Percentiles rank a stretch among this genome's conserved stretches.
Evolutionary conservation across 148 eudicot genomes (phyloP).

Genomic region (Rhododendron mucronatum): DNA sequence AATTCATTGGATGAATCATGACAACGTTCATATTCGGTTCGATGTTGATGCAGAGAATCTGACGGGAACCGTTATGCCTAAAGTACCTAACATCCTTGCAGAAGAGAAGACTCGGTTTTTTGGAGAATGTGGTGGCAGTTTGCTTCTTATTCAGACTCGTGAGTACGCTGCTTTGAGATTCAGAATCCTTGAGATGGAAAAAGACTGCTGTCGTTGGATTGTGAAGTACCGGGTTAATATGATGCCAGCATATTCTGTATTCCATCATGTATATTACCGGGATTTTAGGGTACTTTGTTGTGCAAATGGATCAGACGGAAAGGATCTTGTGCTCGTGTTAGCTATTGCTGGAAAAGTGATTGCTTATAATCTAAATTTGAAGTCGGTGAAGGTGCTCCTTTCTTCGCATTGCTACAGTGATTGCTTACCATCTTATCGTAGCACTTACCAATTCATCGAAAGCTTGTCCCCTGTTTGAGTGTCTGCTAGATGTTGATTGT

Average conservation of each 20-base stretch:
- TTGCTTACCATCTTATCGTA: too few relatives aligned
- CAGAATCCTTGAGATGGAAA: slow-evolving; percentile 1
- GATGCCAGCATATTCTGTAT: neutral
- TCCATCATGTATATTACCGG: neutral
- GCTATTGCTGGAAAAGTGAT: neutral
- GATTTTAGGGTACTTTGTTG: neutral
- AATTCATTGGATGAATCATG: neutral
- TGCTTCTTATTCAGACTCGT: neutral
- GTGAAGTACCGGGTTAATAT: neutral
- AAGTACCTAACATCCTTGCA: neutral
- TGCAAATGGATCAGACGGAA: neutral
- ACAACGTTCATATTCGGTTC: neutral
- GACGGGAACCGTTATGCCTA: neutral
- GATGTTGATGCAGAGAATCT: neutral
- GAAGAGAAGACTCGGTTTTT: neutral
- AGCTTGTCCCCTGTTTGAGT: neutral
- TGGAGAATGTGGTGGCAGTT: neutral
- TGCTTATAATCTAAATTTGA: neutral
- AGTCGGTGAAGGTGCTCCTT: neutral
- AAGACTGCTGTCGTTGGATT: neutral
- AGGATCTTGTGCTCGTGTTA: neutral
- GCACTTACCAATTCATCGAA: neutral
- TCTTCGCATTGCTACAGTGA: too few relatives aligned
- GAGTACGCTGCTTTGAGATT: neutral
- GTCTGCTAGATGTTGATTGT: neutral